Base-by-base conservation (phyloP, 2,329 filamentous ascomycete species). In the Elsinoe arachidis region DNA sequence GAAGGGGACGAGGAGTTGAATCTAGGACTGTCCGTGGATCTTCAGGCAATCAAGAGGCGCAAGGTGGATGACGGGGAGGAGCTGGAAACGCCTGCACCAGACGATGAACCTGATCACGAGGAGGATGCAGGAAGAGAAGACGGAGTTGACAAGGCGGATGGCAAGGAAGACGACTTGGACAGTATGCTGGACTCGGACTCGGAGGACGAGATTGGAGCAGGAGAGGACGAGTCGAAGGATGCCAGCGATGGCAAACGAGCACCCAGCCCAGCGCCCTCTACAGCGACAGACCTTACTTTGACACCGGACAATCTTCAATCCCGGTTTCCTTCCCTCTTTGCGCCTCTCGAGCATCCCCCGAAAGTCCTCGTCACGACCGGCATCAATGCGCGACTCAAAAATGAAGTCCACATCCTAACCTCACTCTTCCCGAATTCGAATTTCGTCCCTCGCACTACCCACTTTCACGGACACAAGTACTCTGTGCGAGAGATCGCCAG, bases 341-440 rank as follows among this genome's bases (percentile, higher is more conserved):
- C 81, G 30, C 61, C 66, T 78, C 34, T 81, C 77, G 49, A 80
- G 76, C 57, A 73, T 74, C 59, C 73, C 33, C 91, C 93, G 54
- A 95, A 96, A 73, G 84, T 97, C 62, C 84, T 99, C 38, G 81
- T 99, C 67, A 99, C 93, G 0, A 97, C 93, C 6, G 88, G 85
- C 11, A 79, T 96, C 66, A 91, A 96, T 74, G 90, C 88, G 11
- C 92, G 86, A 1, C 82, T 97, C 11, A 92, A 99, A 76, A 73
- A 85, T 61, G 84, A 95, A 76, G 91, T 90, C 51, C 73, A 87
- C 59, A 79, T 90, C 39, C 80, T 97, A 60, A 88, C 86, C 60
- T 80, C 81, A 9, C 76, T 97, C 60, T 95, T 97, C 74, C 92
- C 93, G 58, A 86, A 86, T 70, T 80, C 78, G 64, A 78, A 77